Evolutionary conservation across 805 yeast genomes (phyloP).

Genomic region (Lipomyces orientalis): DNA sequence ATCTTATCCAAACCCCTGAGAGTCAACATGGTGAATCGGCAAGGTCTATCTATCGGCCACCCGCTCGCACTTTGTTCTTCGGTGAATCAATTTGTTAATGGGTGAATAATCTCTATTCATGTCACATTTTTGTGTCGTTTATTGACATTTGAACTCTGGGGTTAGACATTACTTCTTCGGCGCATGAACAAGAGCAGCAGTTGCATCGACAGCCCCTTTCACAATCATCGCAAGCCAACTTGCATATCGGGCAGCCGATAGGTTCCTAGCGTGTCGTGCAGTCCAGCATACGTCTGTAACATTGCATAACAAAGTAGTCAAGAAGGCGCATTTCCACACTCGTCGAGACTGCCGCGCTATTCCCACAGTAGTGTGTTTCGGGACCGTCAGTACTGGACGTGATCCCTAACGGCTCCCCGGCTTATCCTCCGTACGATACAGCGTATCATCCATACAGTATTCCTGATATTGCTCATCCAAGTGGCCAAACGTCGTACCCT

Average conservation of each 20-base stretch:
- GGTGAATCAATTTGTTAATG: not conserved
- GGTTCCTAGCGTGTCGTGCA: not conserved
- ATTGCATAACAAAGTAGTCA: not conserved
- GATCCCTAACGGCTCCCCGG: not conserved
- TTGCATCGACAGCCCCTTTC: not conserved
- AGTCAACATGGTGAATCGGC: not conserved
- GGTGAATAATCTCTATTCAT: not conserved
- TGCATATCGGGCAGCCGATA: not conserved
- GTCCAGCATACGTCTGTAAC: not conserved
- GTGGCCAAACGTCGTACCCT: not conserved
- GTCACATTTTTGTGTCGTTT: not conserved
- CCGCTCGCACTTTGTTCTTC: not conserved
- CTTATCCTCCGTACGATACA: not conserved
- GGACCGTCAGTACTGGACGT: not conserved
- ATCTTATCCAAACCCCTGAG: not conserved
- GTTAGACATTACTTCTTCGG: not conserved
- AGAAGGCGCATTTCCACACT: not conserved
- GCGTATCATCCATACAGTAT: not conserved
- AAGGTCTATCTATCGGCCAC: not conserved
- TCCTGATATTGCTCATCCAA: not conserved
- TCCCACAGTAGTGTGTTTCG: not conserved
- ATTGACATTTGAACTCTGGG: not conserved
- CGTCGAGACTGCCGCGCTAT: not conserved
- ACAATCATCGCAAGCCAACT: not conserved
- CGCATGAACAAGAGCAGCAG: not conserved